Evolutionary conservation across 1,284 basidiomycete species (phyloP).

Genomic region (Mrakiaceae sp.): DNA sequence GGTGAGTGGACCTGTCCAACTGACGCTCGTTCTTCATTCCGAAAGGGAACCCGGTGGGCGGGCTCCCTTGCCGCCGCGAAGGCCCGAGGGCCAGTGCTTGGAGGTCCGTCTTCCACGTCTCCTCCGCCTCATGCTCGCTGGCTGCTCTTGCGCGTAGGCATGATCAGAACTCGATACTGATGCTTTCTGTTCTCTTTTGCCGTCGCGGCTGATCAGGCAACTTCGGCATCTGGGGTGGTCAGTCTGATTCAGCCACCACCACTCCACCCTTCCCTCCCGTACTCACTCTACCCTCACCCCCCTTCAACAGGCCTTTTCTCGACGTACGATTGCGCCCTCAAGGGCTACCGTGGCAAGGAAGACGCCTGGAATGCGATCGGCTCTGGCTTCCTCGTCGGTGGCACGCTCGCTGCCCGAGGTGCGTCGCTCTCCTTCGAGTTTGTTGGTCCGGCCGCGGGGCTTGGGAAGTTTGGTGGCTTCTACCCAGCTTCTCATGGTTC

Average conservation of each 20-base stretch:
- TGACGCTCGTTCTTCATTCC: slow-evolving; percentile 10
- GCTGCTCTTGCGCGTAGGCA: background rate
- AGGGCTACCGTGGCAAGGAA: slow-evolving; percentile 95
- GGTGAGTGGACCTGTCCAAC: background rate
- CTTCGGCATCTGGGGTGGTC: slow-evolving; percentile 85
- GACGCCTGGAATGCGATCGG: slow-evolving; percentile 99
- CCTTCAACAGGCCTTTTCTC: slow-evolving; percentile 66
- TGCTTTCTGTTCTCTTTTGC: background rate
- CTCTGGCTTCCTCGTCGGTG: slow-evolving; percentile 96
- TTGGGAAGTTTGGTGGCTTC: no score
- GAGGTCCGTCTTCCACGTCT: slow-evolving; percentile 36
- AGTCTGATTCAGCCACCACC: slow-evolving; percentile 18
- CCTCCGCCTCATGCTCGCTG: background rate
- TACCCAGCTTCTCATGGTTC: no score
- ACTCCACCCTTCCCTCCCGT: background rate
- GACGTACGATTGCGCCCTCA: slow-evolving; percentile 94
- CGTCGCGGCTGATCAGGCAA: slow-evolving; percentile 41
- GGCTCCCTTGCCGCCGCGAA: slow-evolving; percentile 95
- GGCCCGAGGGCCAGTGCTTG: slow-evolving; percentile 93
- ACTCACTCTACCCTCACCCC: background rate
- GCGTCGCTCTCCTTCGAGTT: slow-evolving; percentile 37
- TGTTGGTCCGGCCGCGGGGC: background rate
- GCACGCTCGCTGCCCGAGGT: slow-evolving; percentile 89
- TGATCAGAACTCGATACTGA: background rate
- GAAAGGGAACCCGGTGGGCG: slow-evolving; percentile 79